Base-by-base conservation (phyloP, 768 basidiomycete species). In the Podaxis sp. region DNA sequence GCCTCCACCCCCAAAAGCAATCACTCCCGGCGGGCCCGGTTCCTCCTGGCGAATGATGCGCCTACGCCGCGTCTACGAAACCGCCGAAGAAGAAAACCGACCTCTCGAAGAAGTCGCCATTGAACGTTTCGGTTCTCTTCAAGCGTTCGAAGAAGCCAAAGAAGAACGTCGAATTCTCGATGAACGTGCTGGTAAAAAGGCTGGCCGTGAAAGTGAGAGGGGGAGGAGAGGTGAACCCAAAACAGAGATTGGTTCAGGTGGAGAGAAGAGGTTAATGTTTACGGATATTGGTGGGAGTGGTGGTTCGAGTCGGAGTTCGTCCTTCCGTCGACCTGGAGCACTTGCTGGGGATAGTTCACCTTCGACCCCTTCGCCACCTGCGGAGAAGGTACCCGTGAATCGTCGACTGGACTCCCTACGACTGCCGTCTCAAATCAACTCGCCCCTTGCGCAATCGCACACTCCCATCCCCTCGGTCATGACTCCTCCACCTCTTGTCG, bases 11-110 rank as follows among this genome's bases (percentile, higher is more conserved):
- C 74, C 81, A 4, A 85, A 83, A 72, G 70, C 84, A 22, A 72
- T 78, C 59, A 85, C 84, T 0, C 93, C 95, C 0, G 96, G 96
- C 2, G 95, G 94, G 1, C 91, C 95, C 4, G 96, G 96, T 11
- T 94, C 93, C 2, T 88, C 87, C 71, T 99, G 97, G 96, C 88
- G 97, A 15, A 99, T 99, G 97, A 95, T 93, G 88, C 94, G 95
- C 68, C 84, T 99, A 0, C 86, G 88, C 44, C 84, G 92, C 15
- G 89, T 94, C 0, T 96, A 93, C 70, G 96, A 99, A 72, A 84
- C 91, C 2, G 94, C 92, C 0, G 88, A 93, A 63, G 96, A 98
- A 69, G 94, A 96, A 73, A 84, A 85, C 4, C 75, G 80, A 4
- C 71, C 87, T 0, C 72, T 93, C 11, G 89, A 93, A 67, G 84